These are phyloP conservation scores for Neurospora sp. DNA, from an alignment of 495 filamentous ascomycete genomes.

Conservation along the genomic window DNA sequence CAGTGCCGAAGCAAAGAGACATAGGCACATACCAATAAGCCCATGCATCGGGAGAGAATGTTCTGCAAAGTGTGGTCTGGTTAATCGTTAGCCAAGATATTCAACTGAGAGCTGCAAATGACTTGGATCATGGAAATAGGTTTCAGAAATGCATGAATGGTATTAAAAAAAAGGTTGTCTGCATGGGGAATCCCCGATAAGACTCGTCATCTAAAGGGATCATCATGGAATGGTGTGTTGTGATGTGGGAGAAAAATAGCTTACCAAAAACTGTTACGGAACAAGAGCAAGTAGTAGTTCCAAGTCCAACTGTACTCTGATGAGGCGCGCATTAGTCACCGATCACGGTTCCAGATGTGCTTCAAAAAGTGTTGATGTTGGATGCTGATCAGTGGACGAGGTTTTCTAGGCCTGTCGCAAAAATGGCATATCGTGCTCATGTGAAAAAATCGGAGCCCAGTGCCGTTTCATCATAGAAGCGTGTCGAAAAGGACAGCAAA, in stretches of 20 bases:
- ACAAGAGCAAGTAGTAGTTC: background rate
- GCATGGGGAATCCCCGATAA: conserved; percentile 72
- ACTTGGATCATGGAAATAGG: conserved; percentile 1
- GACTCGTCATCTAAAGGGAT: conserved; percentile 79
- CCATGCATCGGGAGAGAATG: background rate
- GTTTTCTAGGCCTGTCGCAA: conserved; percentile 99
- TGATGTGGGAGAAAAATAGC: conserved; percentile 1
- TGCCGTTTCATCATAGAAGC: conserved; percentile 89
- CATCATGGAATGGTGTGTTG: conserved; percentile 42
- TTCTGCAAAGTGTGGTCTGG: background rate
- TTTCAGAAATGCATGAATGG: conserved; percentile 76
- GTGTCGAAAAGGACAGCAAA: conserved; percentile 6
- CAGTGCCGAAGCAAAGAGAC: background rate
- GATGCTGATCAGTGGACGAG: conserved; percentile 85
- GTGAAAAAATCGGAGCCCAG: conserved; percentile 87
- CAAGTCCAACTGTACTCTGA: background rate
- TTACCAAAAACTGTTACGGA: background rate
- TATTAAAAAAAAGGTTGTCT: conserved; percentile 56
- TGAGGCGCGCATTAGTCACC: background rate
- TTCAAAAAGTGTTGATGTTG: conserved; percentile 5
- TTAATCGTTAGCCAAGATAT: background rate
- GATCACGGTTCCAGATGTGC: conserved; percentile 9
- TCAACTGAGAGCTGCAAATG: background rate
- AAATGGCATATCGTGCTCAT: conserved; percentile 80
- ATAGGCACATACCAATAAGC: conserved; percentile 10